A percentile compares a stretch with the other conserved stretches of the same genome.
Conservation (phyloP, 192 early-diverging fungal species). For the Coemansia interrupta region DNA sequence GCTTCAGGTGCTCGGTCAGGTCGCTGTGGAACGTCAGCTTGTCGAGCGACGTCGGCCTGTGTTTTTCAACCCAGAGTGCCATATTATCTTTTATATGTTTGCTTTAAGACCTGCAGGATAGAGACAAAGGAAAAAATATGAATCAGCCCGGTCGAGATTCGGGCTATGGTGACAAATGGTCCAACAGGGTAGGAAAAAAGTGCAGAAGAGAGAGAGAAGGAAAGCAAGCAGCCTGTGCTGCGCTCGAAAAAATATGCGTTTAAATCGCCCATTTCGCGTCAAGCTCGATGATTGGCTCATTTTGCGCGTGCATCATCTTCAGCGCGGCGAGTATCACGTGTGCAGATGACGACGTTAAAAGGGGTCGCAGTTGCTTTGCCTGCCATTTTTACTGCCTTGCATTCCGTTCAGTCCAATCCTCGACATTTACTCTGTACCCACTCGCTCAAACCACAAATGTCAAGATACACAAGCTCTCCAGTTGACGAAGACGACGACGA, state of each 20-base stretch:
- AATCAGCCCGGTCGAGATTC: not conserved
- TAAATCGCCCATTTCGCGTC: too few relatives aligned
- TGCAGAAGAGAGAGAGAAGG: not conserved
- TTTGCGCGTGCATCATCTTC: too few relatives aligned
- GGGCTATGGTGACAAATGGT: too few relatives aligned
- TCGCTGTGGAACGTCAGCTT: conserved; percentile 78
- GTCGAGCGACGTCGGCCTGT: conserved; percentile 80
- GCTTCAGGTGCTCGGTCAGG: conserved; percentile 69
- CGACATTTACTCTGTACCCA: not conserved
- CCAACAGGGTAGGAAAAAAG: not conserved
- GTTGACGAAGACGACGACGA: conserved; percentile 57
- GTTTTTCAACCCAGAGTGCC: conserved; percentile 92
- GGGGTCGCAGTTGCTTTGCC: too few relatives aligned
- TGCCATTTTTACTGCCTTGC: too few relatives aligned
- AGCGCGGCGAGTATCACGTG: too few relatives aligned
- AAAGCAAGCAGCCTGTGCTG: not conserved
- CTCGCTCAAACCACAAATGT: too few relatives aligned
- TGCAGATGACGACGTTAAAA: too few relatives aligned
- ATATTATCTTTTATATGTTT: conserved; percentile 11
- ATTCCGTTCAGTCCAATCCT: not conserved
- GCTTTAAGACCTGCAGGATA: not conserved
- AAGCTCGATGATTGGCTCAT: too few relatives aligned
- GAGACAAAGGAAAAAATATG: not conserved
- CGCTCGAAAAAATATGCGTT: not conserved
- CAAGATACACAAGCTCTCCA: not conserved